Evolutionary conservation across 805 yeast genomes (phyloP), one percentile per base, ranked within the genome.

Genomic region (Yueomyces sinensis): DNA sequence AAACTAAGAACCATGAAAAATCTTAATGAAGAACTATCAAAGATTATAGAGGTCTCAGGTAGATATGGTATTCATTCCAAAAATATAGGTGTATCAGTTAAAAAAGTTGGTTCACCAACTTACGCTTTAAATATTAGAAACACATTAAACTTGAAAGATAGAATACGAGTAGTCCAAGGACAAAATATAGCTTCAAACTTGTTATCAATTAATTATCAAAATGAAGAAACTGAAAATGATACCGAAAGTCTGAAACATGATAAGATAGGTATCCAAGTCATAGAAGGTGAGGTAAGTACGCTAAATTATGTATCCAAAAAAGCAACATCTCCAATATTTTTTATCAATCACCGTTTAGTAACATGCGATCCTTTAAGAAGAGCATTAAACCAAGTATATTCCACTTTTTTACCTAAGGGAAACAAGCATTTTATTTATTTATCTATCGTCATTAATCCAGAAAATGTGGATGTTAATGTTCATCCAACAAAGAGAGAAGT

Each of bases 401-500:
- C 74, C 15, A 56, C 68, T 3, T 82, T 70, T 49, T 56, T 89
- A 15, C 95, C 96, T 1, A 82, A 78, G 44, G 93, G 93, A 0
- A 65, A 64, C 30, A 72, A 67, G 43, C 79, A 94, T 0, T 91
- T 91, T 50, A 66, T 82, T 1, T 91, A 86, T 54, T 38, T 91
- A 34, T 66, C 82, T 32, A 52, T 91, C n/a, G 61, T 61, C 15
- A 72, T 91, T 2, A 61, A 66, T 17, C 82, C 95, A 1, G 59
- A 58, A 24, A 76, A 77, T 40, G 66, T 91, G 6, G 98, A 91
- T 53, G 97, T 91, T 13, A 91, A 91, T 51, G 77, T 91, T 13
- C 98, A 91, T 50, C 98, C 98, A 0, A 89, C 97, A 0, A 91
- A 91, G 46, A 68, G 89, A 38, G 96, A 89, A 47, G 96, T 91